Evolutionary conservation across 257 asterid genomes (phyloP).

Genomic region (Echites panduratus): DNA sequence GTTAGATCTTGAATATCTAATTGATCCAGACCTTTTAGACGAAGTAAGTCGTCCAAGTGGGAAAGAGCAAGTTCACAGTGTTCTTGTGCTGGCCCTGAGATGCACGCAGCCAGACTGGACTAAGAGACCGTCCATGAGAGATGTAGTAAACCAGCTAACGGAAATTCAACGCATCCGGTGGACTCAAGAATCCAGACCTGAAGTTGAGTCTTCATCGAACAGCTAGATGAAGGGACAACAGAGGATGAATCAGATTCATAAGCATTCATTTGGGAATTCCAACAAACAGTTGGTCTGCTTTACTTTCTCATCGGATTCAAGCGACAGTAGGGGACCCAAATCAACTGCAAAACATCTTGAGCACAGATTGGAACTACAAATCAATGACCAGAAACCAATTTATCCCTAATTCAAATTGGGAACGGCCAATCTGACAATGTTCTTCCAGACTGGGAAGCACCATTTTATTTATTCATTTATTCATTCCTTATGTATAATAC

Average conservation of each 20-base stretch:
- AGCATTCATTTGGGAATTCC: constrained; percentile 1
- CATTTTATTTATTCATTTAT: not conserved
- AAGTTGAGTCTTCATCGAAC: constrained; percentile 3
- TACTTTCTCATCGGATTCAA: not conserved
- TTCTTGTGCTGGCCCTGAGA: constrained; percentile 52
- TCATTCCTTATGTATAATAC: no score
- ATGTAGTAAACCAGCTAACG: constrained; percentile 55
- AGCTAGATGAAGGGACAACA: constrained; percentile 3
- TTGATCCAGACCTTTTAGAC: constrained; percentile 44
- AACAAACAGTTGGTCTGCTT: constrained; percentile 1
- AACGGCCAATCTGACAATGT: not conserved
- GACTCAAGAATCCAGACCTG: not conserved
- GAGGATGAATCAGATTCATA: not conserved
- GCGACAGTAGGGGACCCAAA: not conserved
- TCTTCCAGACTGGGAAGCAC: not conserved
- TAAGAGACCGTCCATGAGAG: constrained; percentile 69
- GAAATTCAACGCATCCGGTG: constrained; percentile 3
- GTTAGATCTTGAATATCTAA: constrained; percentile 34
- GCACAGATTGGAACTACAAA: not conserved
- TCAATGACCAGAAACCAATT: not conserved
- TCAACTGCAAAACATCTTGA: not conserved
- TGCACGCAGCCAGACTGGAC: constrained; percentile 53
- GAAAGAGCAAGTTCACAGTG: constrained; percentile 40
- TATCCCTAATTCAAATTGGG: not conserved
- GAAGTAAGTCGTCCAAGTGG: constrained; percentile 49